Conservation (phyloP, 345 rosid species). For the Syzygium aromaticum region DNA sequence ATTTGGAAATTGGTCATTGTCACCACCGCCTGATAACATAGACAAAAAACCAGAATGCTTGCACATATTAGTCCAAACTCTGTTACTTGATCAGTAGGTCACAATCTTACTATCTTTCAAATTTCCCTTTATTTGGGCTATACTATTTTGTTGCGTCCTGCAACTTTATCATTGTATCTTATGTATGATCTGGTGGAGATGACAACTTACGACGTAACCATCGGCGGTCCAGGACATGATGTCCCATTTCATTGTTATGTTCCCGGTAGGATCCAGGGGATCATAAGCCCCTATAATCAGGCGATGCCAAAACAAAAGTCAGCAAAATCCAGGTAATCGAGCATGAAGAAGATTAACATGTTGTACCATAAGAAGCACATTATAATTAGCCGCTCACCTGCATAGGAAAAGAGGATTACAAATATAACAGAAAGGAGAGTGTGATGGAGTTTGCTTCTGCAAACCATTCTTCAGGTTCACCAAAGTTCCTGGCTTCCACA, state of each 20-base stretch:
- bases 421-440: not conserved
- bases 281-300: not conserved
- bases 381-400: not conserved
- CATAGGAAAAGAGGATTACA: not conserved
- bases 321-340: not conserved
- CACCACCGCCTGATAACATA: constrained; percentile 24
- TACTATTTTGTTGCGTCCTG: not conserved
- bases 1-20: constrained; percentile 34
- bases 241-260: constrained; percentile 6
- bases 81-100: not conserved
- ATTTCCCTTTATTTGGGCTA: not conserved
- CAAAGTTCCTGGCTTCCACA: not conserved
- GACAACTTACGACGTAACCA: constrained; percentile 11
- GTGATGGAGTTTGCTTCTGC: not conserved
- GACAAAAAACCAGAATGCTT: not conserved
- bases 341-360: not conserved
- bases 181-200: not conserved
- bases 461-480: not conserved
- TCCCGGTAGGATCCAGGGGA: constrained; percentile 2
- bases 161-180: not conserved
- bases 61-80: not conserved
- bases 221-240: constrained; percentile 5
- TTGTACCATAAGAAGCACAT: not conserved
- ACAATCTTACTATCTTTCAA: not conserved
- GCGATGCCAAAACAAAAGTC: not conserved